Evolutionary conservation across 352 stramenopile species (phyloP).

Genomic region (Phytophthora rubi): DNA sequence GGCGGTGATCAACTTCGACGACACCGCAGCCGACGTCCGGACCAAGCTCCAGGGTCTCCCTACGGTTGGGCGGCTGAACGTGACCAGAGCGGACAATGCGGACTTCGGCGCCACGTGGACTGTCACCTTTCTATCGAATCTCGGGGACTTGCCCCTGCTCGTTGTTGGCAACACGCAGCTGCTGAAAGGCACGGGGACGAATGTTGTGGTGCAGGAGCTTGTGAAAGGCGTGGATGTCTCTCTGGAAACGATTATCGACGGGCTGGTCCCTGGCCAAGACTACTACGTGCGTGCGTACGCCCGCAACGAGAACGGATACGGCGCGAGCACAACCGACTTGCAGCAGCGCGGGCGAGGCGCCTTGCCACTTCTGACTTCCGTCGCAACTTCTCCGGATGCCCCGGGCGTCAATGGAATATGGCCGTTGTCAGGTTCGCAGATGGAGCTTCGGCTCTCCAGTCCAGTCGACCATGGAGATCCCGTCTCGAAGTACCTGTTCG

Average conservation of each 20-base stretch:
- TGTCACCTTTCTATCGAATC: conserved; percentile 76
- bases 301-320: conserved; percentile 72
- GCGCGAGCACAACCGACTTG: conserved; percentile 58
- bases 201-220: conserved; percentile 55
- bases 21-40: conserved; percentile 73
- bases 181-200: conserved; percentile 53
- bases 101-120: conserved; percentile 67
- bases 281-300: conserved; percentile 75
- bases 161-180: conserved; percentile 33
- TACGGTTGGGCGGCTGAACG: conserved; percentile 67
- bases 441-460: conserved; percentile 43
- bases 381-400: conserved; percentile 42
- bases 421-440: conserved; percentile 66
- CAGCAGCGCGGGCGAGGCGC: conserved; percentile 66
- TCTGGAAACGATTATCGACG: conserved; percentile 72
- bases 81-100: conserved; percentile 51
- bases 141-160: conserved; percentile 69
- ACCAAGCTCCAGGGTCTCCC: conserved; percentile 76
- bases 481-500: conserved; percentile 62
- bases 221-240: conserved; percentile 62
- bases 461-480: conserved; percentile 38
- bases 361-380: conserved; percentile 49
- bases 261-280: conserved; percentile 44
- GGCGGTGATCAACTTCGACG: conserved; percentile 70
- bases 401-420: conserved; percentile 49